Percentiles rank a stretch among this genome's conserved stretches.
Conservation (phyloP, 164 flowering plant genomes). For the Nymphaea colorata region DNA sequence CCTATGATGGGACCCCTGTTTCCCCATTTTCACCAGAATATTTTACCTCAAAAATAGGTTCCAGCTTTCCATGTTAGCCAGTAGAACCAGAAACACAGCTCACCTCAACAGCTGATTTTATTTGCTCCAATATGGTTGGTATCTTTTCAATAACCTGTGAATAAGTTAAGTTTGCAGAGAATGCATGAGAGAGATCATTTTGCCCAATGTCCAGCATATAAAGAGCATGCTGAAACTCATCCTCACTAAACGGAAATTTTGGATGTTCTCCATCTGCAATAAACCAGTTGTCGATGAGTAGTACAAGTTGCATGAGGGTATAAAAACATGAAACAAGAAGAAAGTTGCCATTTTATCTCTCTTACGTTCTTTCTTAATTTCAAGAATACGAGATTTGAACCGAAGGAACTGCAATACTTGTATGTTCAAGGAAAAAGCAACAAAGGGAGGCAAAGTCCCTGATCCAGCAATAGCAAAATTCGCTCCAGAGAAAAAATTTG, state of each 20-base stretch:
- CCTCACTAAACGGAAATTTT: constrained; percentile 16
- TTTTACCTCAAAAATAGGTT: too few species aligned
- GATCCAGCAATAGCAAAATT: constrained; percentile 55
- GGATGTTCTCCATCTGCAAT: background rate
- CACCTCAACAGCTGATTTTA: constrained; percentile 25
- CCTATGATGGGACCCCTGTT: too few species aligned
- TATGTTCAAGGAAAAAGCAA: constrained; percentile 26
- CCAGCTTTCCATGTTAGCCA: background rate
- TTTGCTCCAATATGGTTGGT: constrained; percentile 35
- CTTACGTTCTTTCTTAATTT: constrained; percentile 23
- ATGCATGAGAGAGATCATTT: constrained; percentile 33
- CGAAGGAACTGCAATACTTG: constrained; percentile 43
- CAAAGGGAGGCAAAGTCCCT: constrained; percentile 23
- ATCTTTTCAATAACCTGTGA: constrained; percentile 23
- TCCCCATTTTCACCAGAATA: too few species aligned
- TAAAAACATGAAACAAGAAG: background rate
- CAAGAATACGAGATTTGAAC: constrained; percentile 28
- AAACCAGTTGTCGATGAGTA: background rate
- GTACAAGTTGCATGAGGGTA: too few species aligned
- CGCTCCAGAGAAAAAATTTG: constrained; percentile 45
- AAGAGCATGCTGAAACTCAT: constrained; percentile 36
- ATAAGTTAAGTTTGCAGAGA: constrained; percentile 22
- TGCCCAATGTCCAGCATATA: constrained; percentile 56
- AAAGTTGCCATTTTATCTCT: background rate
- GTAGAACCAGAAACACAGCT: background rate